A percentile compares a stretch with the other conserved stretches of the same genome.
Evolutionary conservation across 352 stramenopile genomes (phyloP).

Genomic region (Pythium plurisporium): DNA sequence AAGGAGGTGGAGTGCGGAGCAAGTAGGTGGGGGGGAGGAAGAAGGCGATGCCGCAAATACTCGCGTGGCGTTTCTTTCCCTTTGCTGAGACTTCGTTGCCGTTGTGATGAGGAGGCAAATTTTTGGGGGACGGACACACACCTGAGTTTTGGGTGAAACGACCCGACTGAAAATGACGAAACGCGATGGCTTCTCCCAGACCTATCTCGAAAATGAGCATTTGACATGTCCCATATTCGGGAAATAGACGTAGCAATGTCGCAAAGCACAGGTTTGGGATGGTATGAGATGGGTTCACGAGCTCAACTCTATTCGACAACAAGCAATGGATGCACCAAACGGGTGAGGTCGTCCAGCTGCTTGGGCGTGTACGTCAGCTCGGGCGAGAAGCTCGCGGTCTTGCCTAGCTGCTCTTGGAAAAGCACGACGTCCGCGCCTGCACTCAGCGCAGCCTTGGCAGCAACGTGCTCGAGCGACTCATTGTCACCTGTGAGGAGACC

Average conservation of each 20-base stretch:
- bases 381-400: conserved; percentile 23
- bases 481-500: conserved; percentile 20
- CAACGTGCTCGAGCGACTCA: conserved; percentile 45
- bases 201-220: background rate
- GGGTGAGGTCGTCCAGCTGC: conserved; percentile 37
- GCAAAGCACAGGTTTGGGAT: background rate
- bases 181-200: conserved; percentile 2
- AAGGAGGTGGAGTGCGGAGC: background rate
- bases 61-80: background rate
- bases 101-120: conserved; percentile 3
- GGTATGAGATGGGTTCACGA: background rate
- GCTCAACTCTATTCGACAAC: conserved; percentile 24
- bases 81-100: background rate
- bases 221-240: background rate
- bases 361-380: conserved; percentile 34
- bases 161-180: conserved; percentile 10
- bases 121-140: too few species aligned
- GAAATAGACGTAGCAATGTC: background rate
- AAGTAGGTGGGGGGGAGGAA: too few species aligned
- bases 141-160: conserved; percentile 13
- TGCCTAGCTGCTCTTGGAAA: conserved; percentile 54
- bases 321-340: conserved; percentile 32
- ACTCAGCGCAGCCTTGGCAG: conserved; percentile 45
- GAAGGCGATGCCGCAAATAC: conserved; percentile 4
- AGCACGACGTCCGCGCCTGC: conserved; percentile 56